phyloP scores from a whole-genome alignment of 176 grass and related monocot genomes.

The Oryza meyeriana region DNA sequence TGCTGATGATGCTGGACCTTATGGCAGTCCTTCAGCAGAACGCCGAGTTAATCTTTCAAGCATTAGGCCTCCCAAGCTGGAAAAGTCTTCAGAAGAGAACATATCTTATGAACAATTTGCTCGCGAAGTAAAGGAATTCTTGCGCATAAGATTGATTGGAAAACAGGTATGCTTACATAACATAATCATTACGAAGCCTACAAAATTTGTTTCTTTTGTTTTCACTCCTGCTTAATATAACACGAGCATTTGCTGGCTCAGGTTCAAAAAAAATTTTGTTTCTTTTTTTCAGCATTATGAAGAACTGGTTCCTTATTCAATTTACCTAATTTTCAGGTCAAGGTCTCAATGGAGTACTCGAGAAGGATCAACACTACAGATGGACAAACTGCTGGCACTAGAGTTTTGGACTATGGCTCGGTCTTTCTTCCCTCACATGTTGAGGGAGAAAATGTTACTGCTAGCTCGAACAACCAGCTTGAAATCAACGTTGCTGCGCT shows the following conservation, averaged over 20 bases:
- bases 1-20: conserved; percentile 74
- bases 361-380: conserved; percentile 61
- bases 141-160: conserved; percentile 85
- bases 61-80: conserved; percentile 81
- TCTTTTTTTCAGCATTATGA: background rate
- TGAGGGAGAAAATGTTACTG: conserved; percentile 49
- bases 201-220: conserved; percentile 3
- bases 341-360: conserved; percentile 93
- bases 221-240: too few species aligned
- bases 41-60: conserved; percentile 89
- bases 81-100: conserved; percentile 63
- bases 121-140: conserved; percentile 83
- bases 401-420: conserved; percentile 89
- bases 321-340: conserved; percentile 52
- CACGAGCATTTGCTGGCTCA: too few species aligned
- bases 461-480: conserved; percentile 24
- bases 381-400: conserved; percentile 49
- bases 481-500: conserved; percentile 82
- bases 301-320: background rate
- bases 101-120: conserved; percentile 59
- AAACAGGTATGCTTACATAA: conserved; percentile 63
- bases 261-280: conserved; percentile 17
- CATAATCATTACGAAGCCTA: conserved; percentile 52
- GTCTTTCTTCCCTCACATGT: conserved; percentile 62
- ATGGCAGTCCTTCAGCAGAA: conserved; percentile 83